phyloP scores from a whole-genome alignment of 202 grass and related monocot species.

The Digitaria exilis region DNA sequence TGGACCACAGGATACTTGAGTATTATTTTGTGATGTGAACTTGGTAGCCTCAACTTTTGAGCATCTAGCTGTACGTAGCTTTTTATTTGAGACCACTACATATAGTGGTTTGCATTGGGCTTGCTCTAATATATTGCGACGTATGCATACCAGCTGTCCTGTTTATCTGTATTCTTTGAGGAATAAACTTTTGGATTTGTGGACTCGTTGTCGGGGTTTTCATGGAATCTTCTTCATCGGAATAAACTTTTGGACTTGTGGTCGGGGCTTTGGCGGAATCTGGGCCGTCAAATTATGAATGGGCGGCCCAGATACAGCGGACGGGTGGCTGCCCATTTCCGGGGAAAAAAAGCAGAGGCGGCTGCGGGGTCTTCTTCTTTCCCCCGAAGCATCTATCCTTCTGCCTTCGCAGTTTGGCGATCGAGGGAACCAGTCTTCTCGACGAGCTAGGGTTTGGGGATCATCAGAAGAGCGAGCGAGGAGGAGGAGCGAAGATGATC shows the following conservation, averaged over 20 bases:
- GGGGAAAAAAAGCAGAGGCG: neutral
- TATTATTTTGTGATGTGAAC: no score
- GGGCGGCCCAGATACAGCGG: neutral
- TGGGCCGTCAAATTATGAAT: neutral
- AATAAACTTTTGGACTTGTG: neutral
- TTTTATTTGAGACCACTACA: no score
- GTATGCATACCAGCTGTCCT: neutral
- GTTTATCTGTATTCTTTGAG: neutral
- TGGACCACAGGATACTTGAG: no score
- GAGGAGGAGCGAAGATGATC: constrained; percentile 60
- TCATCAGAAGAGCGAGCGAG: neutral
- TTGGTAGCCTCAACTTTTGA: no score
- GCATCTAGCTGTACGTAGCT: no score
- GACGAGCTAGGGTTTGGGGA: neutral
- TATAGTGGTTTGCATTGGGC: no score
- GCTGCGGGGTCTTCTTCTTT: neutral
- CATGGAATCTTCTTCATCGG: neutral
- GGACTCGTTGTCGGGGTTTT: no score
- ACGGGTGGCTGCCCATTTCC: neutral
- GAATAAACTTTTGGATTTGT: no score
- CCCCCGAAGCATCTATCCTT: neutral
- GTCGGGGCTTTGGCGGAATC: neutral
- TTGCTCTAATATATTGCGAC: no score
- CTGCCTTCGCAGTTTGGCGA: neutral
- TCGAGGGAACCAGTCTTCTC: neutral